A percentile compares a stretch with the other conserved stretches of the same genome.
Conservation (phyloP, 257 asterid species). For the Gardenia jasminoides region DNA sequence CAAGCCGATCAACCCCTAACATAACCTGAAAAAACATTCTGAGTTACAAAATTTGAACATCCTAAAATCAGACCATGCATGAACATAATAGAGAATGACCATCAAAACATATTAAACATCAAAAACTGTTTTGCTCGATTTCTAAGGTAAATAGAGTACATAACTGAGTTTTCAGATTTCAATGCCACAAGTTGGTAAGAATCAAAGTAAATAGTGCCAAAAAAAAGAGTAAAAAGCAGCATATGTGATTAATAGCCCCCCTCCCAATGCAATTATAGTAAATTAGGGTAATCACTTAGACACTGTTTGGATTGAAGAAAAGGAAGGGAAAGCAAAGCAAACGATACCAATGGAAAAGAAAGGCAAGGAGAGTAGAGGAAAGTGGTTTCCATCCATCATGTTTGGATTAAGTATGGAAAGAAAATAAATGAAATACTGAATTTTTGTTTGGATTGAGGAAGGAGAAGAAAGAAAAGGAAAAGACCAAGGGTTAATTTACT, state of each 20-base stretch:
- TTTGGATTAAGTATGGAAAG: too few species aligned
- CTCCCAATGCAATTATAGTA: background rate
- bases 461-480: too few species aligned
- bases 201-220: background rate
- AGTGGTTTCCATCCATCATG: too few species aligned
- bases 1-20: constrained; percentile 96
- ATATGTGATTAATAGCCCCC: too few species aligned
- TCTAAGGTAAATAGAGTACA: background rate
- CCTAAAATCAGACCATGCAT: background rate
- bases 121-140: background rate
- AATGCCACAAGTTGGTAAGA: background rate
- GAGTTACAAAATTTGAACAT: background rate
- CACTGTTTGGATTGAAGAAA: too few species aligned
- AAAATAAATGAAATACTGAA: too few species aligned
- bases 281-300: background rate
- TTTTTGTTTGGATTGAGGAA: too few species aligned
- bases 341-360: too few species aligned
- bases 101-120: background rate
- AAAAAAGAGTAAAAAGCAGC: background rate
- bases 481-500: too few species aligned
- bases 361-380: too few species aligned
- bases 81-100: background rate
- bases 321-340: too few species aligned
- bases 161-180: background rate
- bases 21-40: constrained; percentile 54